A percentile compares a stretch with the other conserved stretches of the same genome.
Conservation (phyloP, 306 rosid genomes). For the Acacia acuminata region DNA sequence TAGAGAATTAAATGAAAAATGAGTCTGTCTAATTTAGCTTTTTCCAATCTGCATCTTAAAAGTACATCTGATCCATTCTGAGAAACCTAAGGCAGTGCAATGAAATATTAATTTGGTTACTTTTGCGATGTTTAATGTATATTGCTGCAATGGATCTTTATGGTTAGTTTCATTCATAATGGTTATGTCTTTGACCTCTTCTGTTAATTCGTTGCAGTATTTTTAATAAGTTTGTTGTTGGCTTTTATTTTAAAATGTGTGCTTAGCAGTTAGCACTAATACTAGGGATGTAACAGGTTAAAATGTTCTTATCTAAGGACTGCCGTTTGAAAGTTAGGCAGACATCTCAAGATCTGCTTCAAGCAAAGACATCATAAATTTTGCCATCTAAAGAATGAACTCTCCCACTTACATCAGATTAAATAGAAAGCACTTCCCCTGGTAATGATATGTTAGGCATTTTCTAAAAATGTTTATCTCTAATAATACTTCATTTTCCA, state of each 20-base stretch:
- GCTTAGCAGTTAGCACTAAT: slow-evolving; percentile 22
- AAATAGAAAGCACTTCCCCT: slow-evolving; percentile 65
- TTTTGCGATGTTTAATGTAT: neutral
- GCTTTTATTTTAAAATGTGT: neutral
- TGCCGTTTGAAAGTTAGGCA: slow-evolving; percentile 52
- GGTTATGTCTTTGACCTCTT: neutral
- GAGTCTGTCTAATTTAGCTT: too few relatives aligned
- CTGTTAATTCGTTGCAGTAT: neutral
- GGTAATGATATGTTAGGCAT: slow-evolving; percentile 53
- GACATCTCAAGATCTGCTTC: slow-evolving; percentile 46
- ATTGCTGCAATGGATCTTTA: slow-evolving; percentile 3
- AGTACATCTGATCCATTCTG: too few relatives aligned
- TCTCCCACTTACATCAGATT: slow-evolving; percentile 31
- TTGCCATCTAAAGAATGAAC: slow-evolving; percentile 32
- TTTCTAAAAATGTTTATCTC: too few relatives aligned
- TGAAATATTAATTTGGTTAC: neutral
- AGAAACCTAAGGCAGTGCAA: too few relatives aligned
- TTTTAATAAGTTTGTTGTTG: neutral
- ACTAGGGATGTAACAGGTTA: slow-evolving; percentile 47
- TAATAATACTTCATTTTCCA: too few relatives aligned
- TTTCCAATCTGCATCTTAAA: too few relatives aligned
- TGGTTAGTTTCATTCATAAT: neutral
- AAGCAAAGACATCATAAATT: slow-evolving; percentile 42
- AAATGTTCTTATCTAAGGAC: slow-evolving; percentile 54
- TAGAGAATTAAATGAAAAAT: too few relatives aligned